Conservation (phyloP, 495 filamentous ascomycete genomes). For the Podospora comata region DNA sequence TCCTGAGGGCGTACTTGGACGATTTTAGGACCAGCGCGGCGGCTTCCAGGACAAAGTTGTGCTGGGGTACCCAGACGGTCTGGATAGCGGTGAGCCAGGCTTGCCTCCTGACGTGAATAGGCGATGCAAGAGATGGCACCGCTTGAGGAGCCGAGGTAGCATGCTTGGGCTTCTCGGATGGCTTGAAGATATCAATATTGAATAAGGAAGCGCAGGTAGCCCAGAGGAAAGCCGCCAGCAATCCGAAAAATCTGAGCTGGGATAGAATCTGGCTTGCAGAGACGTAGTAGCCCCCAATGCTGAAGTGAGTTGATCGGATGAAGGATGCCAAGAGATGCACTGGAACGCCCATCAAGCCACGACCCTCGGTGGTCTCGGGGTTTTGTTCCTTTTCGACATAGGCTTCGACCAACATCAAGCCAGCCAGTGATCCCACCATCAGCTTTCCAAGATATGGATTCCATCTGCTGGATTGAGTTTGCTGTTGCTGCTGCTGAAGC, state of each 20-base stretch:
- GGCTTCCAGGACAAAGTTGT: slow-evolving; percentile 79
- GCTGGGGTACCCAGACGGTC: slow-evolving; percentile 87
- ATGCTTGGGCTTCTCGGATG: slow-evolving; percentile 37
- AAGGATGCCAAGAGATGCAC: slow-evolving; percentile 49
- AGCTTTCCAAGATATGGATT: slow-evolving; percentile 63
- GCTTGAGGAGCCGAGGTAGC: slow-evolving; percentile 42
- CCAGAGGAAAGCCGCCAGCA: slow-evolving; percentile 66
- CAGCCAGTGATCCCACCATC: slow-evolving; percentile 88
- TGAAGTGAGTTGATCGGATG: slow-evolving; percentile 40
- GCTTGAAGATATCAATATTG: slow-evolving; percentile 44
- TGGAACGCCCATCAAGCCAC: slow-evolving; percentile 70
- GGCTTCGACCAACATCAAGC: slow-evolving; percentile 85
- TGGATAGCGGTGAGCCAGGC: slow-evolving; percentile 96
- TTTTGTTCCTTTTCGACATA: slow-evolving; percentile 57
- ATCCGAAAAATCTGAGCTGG: slow-evolving; percentile 57
- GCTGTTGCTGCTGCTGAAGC: slow-evolving; percentile 45
- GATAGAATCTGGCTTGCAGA: slow-evolving; percentile 40
- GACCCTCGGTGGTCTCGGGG: slow-evolving; percentile 55
- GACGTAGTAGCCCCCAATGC: slow-evolving; percentile 47
- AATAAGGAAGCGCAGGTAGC: slow-evolving; percentile 66
- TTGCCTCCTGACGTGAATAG: slow-evolving; percentile 79
- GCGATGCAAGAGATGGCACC: slow-evolving; percentile 70
- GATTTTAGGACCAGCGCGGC: slow-evolving; percentile 76
- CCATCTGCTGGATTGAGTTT: slow-evolving; percentile 42
- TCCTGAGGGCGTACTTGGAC: slow-evolving; percentile 74